Conservation (phyloP, 768 basidiomycete species). For the Strobilomyces confusus region DNA sequence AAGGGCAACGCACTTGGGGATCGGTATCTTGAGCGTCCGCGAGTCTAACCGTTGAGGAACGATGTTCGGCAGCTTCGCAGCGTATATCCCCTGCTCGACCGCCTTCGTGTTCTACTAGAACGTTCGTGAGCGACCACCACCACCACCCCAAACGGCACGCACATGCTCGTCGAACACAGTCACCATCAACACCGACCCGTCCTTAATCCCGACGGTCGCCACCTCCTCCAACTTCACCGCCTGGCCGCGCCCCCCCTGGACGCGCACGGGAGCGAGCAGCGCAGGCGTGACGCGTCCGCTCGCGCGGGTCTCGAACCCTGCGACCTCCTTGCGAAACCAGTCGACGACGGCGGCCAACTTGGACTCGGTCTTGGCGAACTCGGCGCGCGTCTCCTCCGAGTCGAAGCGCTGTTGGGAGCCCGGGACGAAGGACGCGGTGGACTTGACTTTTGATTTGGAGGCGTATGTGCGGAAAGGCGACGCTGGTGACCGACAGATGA, state of each 20-base stretch:
- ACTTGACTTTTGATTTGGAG: conserved; percentile 34
- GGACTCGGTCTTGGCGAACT: conserved; percentile 58
- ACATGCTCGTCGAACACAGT: conserved; percentile 80
- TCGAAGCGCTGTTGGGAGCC: conserved; percentile 62
- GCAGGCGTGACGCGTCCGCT: conserved; percentile 74
- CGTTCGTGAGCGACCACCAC: conserved; percentile 10
- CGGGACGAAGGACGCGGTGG: conserved; percentile 61
- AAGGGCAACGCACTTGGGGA: conserved; percentile 56
- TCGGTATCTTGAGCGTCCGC: conserved; percentile 72
- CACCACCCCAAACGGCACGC: conserved; percentile 25
- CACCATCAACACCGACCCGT: conserved; percentile 68
- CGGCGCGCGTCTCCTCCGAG: conserved; percentile 48
- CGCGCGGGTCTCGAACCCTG: conserved; percentile 65
- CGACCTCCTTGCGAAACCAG: conserved; percentile 74
- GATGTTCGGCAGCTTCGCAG: conserved; percentile 46
- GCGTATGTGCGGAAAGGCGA: conserved; percentile 21
- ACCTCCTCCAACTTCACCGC: conserved; percentile 52
- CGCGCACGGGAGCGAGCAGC: conserved; percentile 64
- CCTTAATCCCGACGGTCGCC: conserved; percentile 51
- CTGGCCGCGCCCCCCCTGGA: conserved; percentile 42
- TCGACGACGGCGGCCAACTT: conserved; percentile 66
- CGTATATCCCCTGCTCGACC: conserved; percentile 71
- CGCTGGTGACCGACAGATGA: not conserved
- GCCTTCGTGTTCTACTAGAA: conserved; percentile 65
- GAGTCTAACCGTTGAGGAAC: conserved; percentile 67